These are phyloP conservation scores for Erodium chrysanthum DNA, from an alignment of 441 rosid genomes.

Conservation along the genomic window DNA sequence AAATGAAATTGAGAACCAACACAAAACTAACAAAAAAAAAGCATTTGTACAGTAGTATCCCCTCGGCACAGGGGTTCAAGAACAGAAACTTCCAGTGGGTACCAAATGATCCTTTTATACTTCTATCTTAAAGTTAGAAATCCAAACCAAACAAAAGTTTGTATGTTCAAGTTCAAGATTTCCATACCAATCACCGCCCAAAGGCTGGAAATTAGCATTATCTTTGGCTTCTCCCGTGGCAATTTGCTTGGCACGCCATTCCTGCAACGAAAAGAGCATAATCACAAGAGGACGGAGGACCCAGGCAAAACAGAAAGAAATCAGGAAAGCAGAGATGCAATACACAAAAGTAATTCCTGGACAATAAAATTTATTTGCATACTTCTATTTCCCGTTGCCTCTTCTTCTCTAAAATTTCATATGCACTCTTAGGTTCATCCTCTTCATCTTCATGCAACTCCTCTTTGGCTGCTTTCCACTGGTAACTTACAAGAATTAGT, in stretches of 20 bases:
- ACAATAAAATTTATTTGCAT: constrained; percentile 5
- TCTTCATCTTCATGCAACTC: constrained; percentile 76
- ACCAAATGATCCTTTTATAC: background rate
- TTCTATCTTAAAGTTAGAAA: background rate
- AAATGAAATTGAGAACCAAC: background rate
- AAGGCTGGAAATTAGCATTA: constrained; percentile 94
- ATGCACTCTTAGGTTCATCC: constrained; percentile 50
- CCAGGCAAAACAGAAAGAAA: background rate
- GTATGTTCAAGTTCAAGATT: constrained; percentile 1
- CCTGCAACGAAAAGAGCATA: constrained; percentile 32
- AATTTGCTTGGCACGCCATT: constrained; percentile 77
- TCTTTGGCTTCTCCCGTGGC: constrained; percentile 87
- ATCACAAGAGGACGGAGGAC: background rate
- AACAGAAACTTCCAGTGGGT: background rate
- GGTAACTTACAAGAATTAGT: constrained; percentile 11
- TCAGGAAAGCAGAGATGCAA: background rate
- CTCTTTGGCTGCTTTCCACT: constrained; percentile 99
- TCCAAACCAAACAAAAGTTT: background rate
- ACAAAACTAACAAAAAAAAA: background rate
- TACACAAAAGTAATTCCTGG: background rate
- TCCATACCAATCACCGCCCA: constrained; percentile 85
- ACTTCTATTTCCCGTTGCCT: constrained; percentile 78
- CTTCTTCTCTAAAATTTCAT: constrained; percentile 57
- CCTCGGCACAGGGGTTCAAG: background rate
- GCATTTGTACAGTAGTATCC: background rate